Evolutionary conservation across 1,284 basidiomycete genomes (phyloP), one percentile per base, ranked within the genome.

Genomic region (Ceratorhiza oryzae-sativae): DNA sequence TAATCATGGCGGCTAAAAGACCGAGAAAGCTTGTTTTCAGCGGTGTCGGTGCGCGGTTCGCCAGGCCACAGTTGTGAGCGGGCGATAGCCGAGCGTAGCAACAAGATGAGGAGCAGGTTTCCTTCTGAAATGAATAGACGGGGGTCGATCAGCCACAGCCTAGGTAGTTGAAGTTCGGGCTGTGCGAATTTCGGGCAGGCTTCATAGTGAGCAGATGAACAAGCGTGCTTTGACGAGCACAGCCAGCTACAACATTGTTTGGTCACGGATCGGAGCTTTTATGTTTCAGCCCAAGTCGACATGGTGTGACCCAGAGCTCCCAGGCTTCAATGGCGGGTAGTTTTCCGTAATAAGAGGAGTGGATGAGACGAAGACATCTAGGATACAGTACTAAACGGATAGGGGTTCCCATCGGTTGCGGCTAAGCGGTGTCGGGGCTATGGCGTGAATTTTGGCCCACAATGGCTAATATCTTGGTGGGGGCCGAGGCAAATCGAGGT

Each of bases 101-200:
- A 32, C n/a, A 10, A 58, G 18, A 41, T 41, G 36, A 58, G 55
- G 55, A 10, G 34, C 23, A 20, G n/a, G 36, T n/a, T 58, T 1
- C 3, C 55, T 23, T 36, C 55, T 58, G 34, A 15, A 46, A 36
- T 51, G 32, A 63, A 48, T 51, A 25, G 32, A 8, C 32, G 27
- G 45, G 48, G 20, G 32, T 63, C 59, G 48, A 63, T 51, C 45
- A 49, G 61, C 45, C 42, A 46, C 42, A 63, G 48, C 25, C 32
- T 51, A 51, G 46, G 32, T 51, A 49, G 30, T 20, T n/a, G 2
- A 34, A 51, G 61, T 34, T 36, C 20, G 30, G 61, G 61, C 61
- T 63, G 61, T 63, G 61, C 25, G 61, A 32, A 49, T 39, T 49
- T 63, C 46, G 61, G 61, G 55, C 55, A 41, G 23, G 55, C 15